These are phyloP conservation scores for Phalaenopsis equestris DNA, from an alignment of 106 monocot species.

Conservation along the genomic window DNA sequence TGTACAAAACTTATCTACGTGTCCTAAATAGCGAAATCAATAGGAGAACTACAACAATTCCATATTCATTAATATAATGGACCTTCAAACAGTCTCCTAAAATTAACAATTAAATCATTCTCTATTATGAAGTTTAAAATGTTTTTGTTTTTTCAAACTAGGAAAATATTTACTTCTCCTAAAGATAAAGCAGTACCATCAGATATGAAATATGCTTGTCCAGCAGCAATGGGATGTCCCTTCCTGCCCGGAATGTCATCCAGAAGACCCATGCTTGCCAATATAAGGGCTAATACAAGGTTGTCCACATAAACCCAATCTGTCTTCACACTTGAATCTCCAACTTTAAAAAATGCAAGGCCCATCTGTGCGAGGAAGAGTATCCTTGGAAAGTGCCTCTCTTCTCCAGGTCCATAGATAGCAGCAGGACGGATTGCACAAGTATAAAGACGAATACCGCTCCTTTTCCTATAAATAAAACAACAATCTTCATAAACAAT, in stretches of 20 bases:
- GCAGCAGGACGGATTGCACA: slow-evolving; percentile 94
- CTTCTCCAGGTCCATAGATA: slow-evolving; percentile 96
- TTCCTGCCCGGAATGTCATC: slow-evolving; percentile 72
- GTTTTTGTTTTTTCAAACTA: not conserved
- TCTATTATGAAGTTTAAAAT: not conserved
- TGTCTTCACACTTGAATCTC: slow-evolving; percentile 56
- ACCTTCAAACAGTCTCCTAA: not conserved
- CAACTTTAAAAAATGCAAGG: slow-evolving; percentile 65
- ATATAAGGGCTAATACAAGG: slow-evolving; percentile 82
- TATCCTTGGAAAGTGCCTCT: slow-evolving; percentile 91
- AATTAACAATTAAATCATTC: not conserved
- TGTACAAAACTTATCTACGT: not conserved
- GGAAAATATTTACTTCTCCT: not conserved
- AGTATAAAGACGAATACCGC: slow-evolving; percentile 57
- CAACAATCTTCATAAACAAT: slow-evolving; percentile 1
- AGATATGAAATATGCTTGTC: slow-evolving; percentile 90
- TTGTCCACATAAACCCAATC: slow-evolving; percentile 97
- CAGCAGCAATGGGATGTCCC: slow-evolving; percentile 77
- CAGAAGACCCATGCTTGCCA: slow-evolving; percentile 90
- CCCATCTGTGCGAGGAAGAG: slow-evolving; percentile 77
- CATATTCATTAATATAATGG: not conserved
- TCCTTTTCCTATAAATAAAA: slow-evolving; percentile 37
- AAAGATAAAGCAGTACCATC: slow-evolving; percentile 55
- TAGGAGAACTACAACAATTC: not conserved
- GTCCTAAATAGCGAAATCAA: not conserved